phyloP scores from a whole-genome alignment of 306 rosid genomes.

The Pyrus pyrifolia region DNA sequence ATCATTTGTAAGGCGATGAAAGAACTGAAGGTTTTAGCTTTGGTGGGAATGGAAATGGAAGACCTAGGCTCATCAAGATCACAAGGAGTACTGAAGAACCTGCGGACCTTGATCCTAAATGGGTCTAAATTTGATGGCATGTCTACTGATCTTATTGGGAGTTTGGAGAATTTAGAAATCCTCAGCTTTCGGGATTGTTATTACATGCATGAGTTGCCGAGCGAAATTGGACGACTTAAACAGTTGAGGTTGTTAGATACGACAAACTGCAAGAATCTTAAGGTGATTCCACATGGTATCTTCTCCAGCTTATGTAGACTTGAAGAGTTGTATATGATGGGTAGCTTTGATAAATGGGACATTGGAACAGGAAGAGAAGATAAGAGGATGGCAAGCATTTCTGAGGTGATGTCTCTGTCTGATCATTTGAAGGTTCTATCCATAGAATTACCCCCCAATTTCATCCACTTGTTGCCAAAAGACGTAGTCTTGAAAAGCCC shows the following conservation, averaged over 20 bases:
- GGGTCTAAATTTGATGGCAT: neutral
- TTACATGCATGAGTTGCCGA: neutral
- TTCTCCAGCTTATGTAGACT: neutral
- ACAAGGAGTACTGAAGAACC: neutral
- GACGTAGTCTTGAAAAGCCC: neutral
- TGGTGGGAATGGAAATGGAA: neutral
- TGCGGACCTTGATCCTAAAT: neutral
- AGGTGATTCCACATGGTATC: neutral
- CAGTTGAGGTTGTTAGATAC: neutral
- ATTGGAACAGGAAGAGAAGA: neutral
- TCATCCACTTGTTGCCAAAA: neutral
- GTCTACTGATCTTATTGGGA: neutral
- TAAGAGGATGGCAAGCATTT: neutral
- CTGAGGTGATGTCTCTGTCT: neutral
- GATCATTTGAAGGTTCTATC: neutral
- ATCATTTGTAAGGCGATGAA: neutral
- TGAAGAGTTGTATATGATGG: neutral
- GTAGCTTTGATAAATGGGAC: neutral
- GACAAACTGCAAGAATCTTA: rapidly evolving
- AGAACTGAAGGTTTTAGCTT: neutral
- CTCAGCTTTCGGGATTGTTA: neutral
- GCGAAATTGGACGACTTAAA: neutral
- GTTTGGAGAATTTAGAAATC: neutral
- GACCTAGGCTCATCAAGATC: neutral
- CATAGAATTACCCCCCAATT: too few species aligned